Base-by-base conservation (phyloP, 768 basidiomycete species). In the Leccinum subgranulosum region DNA sequence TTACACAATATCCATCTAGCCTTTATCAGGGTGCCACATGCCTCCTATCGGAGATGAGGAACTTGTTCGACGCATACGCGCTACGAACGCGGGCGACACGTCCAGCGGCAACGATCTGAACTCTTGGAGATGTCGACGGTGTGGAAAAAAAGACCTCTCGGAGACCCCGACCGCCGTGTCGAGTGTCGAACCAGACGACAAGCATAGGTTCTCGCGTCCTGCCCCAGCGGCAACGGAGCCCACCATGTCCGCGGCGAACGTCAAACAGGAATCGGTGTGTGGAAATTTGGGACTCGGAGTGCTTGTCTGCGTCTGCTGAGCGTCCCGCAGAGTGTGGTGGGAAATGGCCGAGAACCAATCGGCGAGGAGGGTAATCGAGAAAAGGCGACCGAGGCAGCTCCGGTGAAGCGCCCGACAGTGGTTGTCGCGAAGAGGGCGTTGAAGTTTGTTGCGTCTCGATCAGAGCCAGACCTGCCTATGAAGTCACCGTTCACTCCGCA, bases 101-200 rank as follows among this genome's bases (percentile, higher is more conserved):
- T 58, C 47, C 33, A 49, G 12, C 19, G 49, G 28, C 9, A 68
- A 71, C 15, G 63, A 53, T 23, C 59, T 74, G 11, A 19, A 49
- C 14, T 21, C 60, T 11, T 74, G 73, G 73, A 61, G 25, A 33
- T 75, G 74, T 49, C 66, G 63, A 54, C 64, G 70, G 31, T 74
- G 73, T 58, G 29, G 27, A 6, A 75, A 61, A 48, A 75, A 57
- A 6, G 56, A 5, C 23, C 27, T 19, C 12, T 54, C 58, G n/a
- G 46, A 3, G 9, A 56, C 53, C 1, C 46, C 59, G 28, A 49
- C 47, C 31, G n/a, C 53, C 7, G 15, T 8, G 51, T 51, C 56
- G 12, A 61, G 60, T 29, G 54, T 52, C 17, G 57, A 25, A 52
- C 56, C 46, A 27, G 49, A 53, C 23, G 48, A 29, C 33, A 50